Evolutionary conservation across 106 monocot genomes (phyloP).

Genomic region (Allium sativum): DNA sequence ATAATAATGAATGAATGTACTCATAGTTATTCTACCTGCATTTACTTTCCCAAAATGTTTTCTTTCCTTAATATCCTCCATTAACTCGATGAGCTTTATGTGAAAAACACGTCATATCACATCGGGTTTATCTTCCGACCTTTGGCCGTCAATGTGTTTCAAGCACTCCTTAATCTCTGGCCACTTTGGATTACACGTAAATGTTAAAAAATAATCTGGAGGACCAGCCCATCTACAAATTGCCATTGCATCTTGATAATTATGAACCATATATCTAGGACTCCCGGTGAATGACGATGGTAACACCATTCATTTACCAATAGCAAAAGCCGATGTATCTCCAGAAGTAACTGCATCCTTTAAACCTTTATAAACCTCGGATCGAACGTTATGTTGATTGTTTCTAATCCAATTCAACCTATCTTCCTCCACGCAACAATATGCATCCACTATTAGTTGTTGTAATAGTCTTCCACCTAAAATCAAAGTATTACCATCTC

Average conservation of each 20-base stretch:
- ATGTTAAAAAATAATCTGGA: constrained; percentile 17
- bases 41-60: not conserved
- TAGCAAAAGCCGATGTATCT: too few relatives aligned
- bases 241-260: constrained; percentile 24
- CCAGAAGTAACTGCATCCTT: too few relatives aligned
- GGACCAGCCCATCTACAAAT: constrained; percentile 1
- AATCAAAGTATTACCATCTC: not conserved
- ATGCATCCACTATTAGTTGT: constrained; percentile 16
- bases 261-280: too few relatives aligned
- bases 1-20: too few relatives aligned
- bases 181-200: constrained; percentile 24
- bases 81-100: constrained; percentile 7
- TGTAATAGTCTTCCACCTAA: constrained; percentile 5
- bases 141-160: not conserved
- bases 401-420: too few relatives aligned
- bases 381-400: not conserved
- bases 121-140: constrained; percentile 8
- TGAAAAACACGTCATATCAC: constrained; percentile 10
- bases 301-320: too few relatives aligned
- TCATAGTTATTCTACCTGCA: too few relatives aligned
- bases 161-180: constrained; percentile 1
- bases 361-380: constrained; percentile 4
- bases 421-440: constrained; percentile 1
- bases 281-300: too few relatives aligned
- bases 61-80: not conserved